Evolutionary conservation across 2,329 filamentous ascomycete species (phyloP), one percentile per base, ranked within the genome.

Genomic region (Microdochium bolleyi): DNA sequence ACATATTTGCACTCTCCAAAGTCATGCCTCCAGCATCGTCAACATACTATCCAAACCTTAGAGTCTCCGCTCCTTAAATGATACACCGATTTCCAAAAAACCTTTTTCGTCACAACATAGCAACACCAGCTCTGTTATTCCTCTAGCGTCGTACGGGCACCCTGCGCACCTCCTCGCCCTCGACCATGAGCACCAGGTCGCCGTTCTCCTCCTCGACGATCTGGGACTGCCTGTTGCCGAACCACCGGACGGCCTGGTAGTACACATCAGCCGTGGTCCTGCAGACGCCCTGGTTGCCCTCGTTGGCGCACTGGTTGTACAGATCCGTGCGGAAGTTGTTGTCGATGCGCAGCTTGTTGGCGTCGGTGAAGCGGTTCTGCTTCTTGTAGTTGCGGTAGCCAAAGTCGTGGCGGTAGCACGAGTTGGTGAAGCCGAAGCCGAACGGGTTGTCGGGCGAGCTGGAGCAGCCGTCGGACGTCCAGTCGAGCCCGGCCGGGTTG

Each of bases 381-480:
- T 51, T 53, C 51, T 76, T 75, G 61, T 73, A 81, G 65, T 83
- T 82, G 19, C 70, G 65, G 61, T 79, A 79, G 1, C 77, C 78
- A 61, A 82, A 82, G 59, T 82, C 79, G 55, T 83, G 79, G 7
- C 79, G 75, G 54, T 76, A 63, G 66, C 77, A 80, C 13, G 69
- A 72, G 0, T 68, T 70, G 2, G 64, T 24, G 38, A 75, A 77
- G 11, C 70, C 64, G 58, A 73, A 77, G 2, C 69, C 68, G 27
- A 71, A 67, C 0, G 73, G 73, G 56, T 73, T 74, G 50, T 75
- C 69, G 1, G 72, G 72, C 1, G 72, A 70, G 0, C 56, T 59
- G 3, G 69, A 70, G 67, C 73, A 76, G 48, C 68, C 70, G 51
- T 76, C 71, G 1, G 72, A 72, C 3, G 57, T 55, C 73, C 72